Percentiles rank a stretch among this genome's conserved stretches.
Conservation (phyloP, 345 rosid genomes). For the Lepidium aucheri region DNA sequence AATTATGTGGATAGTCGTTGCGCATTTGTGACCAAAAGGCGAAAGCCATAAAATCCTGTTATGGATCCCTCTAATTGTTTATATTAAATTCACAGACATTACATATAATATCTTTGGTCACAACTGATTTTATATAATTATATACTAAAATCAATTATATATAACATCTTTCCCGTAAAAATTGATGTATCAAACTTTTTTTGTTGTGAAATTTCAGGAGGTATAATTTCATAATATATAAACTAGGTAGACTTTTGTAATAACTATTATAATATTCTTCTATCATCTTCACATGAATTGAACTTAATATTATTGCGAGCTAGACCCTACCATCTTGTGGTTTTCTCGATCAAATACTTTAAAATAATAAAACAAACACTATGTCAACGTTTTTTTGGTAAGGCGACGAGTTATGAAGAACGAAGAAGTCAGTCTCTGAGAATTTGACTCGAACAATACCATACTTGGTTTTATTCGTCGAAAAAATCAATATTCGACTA, state of each 20-base stretch:
- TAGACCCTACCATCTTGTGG: conserved; percentile 24
- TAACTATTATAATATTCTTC: not conserved
- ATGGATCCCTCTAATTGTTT: not conserved
- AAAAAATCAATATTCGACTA: conserved; percentile 1
- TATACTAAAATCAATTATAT: too few relatives aligned
- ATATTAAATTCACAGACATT: not conserved
- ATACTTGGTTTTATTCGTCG: conserved; percentile 6
- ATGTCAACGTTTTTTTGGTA: conserved; percentile 31
- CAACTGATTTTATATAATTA: too few relatives aligned
- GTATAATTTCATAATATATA: not conserved
- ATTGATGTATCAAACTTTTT: not conserved
- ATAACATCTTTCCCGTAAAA: not conserved
- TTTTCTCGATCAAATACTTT: conserved; percentile 6
- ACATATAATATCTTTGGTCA: too few relatives aligned
- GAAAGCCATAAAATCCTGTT: not conserved
- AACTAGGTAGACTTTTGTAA: conserved; percentile 15
- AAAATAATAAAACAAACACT: not conserved
- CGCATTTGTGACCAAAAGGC: not conserved
- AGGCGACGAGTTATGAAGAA: too few relatives aligned
- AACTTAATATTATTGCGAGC: conserved; percentile 6
- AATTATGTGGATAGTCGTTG: not conserved
- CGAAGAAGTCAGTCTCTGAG: conserved; percentile 24
- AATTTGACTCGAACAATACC: conserved; percentile 20
- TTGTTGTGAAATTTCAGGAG: not conserved
- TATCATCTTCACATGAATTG: conserved; percentile 4